A percentile compares a stretch with the other conserved stretches of the same genome.
These are phyloP conservation scores for Aspergillus asperescens DNA, from an alignment of 495 filamentous ascomycete genomes.

Conservation along the genomic window DNA sequence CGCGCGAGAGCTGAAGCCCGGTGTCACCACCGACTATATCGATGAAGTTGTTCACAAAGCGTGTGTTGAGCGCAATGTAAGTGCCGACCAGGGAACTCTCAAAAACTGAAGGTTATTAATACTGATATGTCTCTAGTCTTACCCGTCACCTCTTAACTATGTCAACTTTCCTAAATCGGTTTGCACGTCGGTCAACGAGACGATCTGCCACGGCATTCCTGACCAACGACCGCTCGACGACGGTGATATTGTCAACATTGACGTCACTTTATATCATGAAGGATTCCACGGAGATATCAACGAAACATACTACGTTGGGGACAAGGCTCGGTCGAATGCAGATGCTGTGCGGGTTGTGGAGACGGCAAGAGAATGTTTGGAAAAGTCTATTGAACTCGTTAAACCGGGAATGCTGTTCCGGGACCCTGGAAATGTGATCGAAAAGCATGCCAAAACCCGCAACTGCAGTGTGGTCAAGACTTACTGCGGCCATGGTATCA, in stretches of 20 bases:
- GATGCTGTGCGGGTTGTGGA: constrained; percentile 84
- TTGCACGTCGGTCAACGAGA: constrained; percentile 92
- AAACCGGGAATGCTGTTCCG: constrained; percentile 84
- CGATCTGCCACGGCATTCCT: constrained; percentile 92
- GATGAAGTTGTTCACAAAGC: constrained; percentile 96
- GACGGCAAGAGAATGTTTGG: constrained; percentile 70
- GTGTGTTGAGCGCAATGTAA: constrained; percentile 84
- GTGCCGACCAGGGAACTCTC: constrained; percentile 16
- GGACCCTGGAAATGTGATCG: constrained; percentile 77
- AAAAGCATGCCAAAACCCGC: constrained; percentile 74
- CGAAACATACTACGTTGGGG: constrained; percentile 88
- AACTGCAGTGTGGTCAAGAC: constrained; percentile 79
- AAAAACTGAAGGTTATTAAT: neutral
- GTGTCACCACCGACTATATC: constrained; percentile 93
- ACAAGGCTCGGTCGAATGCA: constrained; percentile 64
- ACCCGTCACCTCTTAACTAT: constrained; percentile 96
- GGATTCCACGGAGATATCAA: constrained; percentile 88
- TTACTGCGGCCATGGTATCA: constrained; percentile 89
- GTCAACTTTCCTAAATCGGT: constrained; percentile 95
- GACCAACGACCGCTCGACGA: constrained; percentile 73
- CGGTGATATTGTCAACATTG: constrained; percentile 86
- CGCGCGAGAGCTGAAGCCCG: constrained; percentile 71
- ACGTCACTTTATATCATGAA: constrained; percentile 80
- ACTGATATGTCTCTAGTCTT: constrained; percentile 54
- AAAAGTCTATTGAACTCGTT: constrained; percentile 77